Base-by-base conservation (phyloP, 345 rosid genomes). In the Zanthoxylum bungeanum region DNA sequence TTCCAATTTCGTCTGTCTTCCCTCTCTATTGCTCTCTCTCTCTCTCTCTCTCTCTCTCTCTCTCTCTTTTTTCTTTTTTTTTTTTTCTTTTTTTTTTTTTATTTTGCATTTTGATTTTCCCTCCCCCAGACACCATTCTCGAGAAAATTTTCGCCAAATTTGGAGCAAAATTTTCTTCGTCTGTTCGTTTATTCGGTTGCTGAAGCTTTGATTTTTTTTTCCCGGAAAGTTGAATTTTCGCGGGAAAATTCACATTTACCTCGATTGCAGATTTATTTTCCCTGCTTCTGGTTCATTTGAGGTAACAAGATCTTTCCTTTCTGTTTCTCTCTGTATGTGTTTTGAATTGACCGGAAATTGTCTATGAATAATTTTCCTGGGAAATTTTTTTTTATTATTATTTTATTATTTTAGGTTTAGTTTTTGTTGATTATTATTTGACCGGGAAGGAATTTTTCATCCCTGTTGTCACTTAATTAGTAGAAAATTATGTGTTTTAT, bases 101-200 rank as follows among this genome's bases (percentile, higher is more conserved):
- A 17, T 21, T 25, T n/a, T 24, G 36, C 28, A n/a, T 9, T 33
- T 77, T 19, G 57, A 69, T 63, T 77, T 80, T 75, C 71, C 72
- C 75, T 75, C 75, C 80, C 77, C 80, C 77, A 77, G 77, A 70
- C 73, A 9, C 76, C 36, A 25, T 69, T 56, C 39, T 58, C 0
- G 3, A 5, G 40, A 16, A 8, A 33, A 19, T 56, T 4, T 37
- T 58, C 37, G 16, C 21, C 5, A 3, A 7, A 16, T 36, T 44
- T 44, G 19, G 19, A 44, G 49, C 49, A 44, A 14, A 44, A 24
- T 57, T 57, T 50, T 68, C 39, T 39, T 12, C 53, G 49, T 49
- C 14, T 22, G 19, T 39, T 66, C 40, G 50, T n/a, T 27, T 37
- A n/a, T 9, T 0, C 16, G 58, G 40, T 39, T 49, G 47, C 59